Conservation (phyloP, 2,329 filamentous ascomycete species). For the Leptographium procerum region DNA sequence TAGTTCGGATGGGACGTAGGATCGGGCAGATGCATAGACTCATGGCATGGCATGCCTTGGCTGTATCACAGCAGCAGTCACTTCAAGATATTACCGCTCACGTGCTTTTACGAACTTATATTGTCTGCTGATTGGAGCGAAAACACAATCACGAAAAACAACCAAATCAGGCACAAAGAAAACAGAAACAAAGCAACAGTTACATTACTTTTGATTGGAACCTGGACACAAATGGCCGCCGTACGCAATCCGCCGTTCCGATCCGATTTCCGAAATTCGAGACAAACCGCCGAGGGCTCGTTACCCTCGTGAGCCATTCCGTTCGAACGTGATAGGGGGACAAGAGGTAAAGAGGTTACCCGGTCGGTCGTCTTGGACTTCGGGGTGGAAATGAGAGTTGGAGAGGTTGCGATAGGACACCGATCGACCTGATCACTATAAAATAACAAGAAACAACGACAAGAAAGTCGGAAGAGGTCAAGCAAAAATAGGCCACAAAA, state of each 20-base stretch:
- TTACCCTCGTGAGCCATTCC: background rate
- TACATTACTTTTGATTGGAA: slow-evolving; percentile 3
- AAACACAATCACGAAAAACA: background rate
- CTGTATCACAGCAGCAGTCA: background rate
- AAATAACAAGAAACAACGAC: slow-evolving; percentile 6
- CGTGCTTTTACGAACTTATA: background rate
- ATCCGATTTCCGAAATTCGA: background rate
- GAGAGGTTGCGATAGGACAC: background rate
- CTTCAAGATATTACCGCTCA: background rate
- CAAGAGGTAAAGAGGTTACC: background rate
- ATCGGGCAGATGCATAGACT: background rate
- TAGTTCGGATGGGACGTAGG: background rate
- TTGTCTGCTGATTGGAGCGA: background rate
- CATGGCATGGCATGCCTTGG: background rate
- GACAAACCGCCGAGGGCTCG: background rate
- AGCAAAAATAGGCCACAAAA: background rate
- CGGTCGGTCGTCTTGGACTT: background rate
- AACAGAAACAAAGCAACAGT: background rate
- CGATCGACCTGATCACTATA: slow-evolving; percentile 12
- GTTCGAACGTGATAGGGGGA: background rate
- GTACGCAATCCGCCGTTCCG: background rate
- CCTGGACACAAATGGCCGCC: background rate
- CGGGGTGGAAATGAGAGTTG: background rate
- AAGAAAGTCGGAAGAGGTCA: background rate
- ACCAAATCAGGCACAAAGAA: background rate